Evolutionary conservation across 2,329 filamentous ascomycete genomes (phyloP), one percentile per base, ranked within the genome.

Genomic region (Gaeumannomyces tritici): DNA sequence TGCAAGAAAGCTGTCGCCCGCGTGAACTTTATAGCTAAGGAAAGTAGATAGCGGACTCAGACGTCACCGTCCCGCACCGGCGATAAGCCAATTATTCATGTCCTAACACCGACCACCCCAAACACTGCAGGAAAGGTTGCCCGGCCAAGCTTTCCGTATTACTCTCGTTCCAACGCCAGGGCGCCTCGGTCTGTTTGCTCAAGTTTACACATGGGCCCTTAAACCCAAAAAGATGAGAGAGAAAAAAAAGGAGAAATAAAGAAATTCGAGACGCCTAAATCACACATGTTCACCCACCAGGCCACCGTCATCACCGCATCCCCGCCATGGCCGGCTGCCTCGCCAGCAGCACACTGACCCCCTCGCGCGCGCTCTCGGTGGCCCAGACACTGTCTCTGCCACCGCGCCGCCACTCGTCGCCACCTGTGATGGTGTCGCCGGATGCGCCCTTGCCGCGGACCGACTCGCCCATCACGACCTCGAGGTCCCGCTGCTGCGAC

Each of bases 401-500:
- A 18, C 83, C 82, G 64, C 81, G 81, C 65, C 89, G 82, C 87
- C 89, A 93, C 73, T 91, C 89, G 67, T 87, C 85, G 4, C 83
- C 83, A 2, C 74, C 75, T 7, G 42, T 51, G 12, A 51, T 21
- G 2, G 79, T 76, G 65, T 82, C 76, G 66, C 85, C 82, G 27
- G 42, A n/a, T 15, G 51, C 35, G 57, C 81, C 79, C 47, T 82
- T 79, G 76, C 89, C 78, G 62, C 87, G 82, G 61, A 85, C 83
- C 1, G 88, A 86, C 75, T 97, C 93, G 63, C 92, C 93, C 65
- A 95, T 82, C 59, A 97, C 88, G 8, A 95, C 86, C 70, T 96
- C 92, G 47, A 97, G 79, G 73, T 98, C 93, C 59, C 93, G 83
- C 76, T 92, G 92, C 78, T 99, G 95, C 21, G 89, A 93, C 70